phyloP scores from a whole-genome alignment of 2,329 filamentous ascomycete genomes.

The Akanthomyces muscarius region DNA sequence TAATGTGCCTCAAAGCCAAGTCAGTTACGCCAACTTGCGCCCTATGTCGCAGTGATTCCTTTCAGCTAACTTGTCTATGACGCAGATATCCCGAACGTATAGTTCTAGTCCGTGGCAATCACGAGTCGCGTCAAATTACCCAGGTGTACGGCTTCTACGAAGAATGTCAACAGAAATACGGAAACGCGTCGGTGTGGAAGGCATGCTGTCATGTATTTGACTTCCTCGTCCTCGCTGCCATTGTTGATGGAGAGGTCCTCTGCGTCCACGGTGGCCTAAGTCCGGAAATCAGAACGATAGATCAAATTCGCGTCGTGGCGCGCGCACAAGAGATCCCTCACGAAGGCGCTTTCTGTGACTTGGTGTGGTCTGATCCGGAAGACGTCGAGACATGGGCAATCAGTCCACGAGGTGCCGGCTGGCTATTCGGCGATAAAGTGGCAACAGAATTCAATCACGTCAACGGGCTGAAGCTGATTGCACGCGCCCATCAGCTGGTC shows the following conservation, averaged over 20 bases:
- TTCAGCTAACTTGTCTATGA: background rate
- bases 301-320: slow-evolving; percentile 98
- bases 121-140: slow-evolving; percentile 95
- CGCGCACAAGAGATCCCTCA: slow-evolving; percentile 97
- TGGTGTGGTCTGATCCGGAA: slow-evolving; percentile 98
- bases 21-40: slow-evolving; percentile 29
- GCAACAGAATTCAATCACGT: slow-evolving; percentile 97
- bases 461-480: slow-evolving; percentile 91
- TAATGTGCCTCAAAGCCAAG: slow-evolving; percentile 88
- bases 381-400: slow-evolving; percentile 96
- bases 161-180: slow-evolving; percentile 96
- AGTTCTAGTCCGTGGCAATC: slow-evolving; percentile 94
- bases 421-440: slow-evolving; percentile 95
- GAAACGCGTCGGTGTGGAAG: slow-evolving; percentile 99
- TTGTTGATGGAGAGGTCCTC: slow-evolving; percentile 97
- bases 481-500: slow-evolving; percentile 95
- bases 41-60: slow-evolving; percentile 19
- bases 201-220: slow-evolving; percentile 99
- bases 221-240: slow-evolving; percentile 91
- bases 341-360: slow-evolving; percentile 95
- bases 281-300: slow-evolving; percentile 91
- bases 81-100: slow-evolving; percentile 87
- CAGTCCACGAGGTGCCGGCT: slow-evolving; percentile 91
- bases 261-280: slow-evolving; percentile 93
- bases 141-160: slow-evolving; percentile 99